A percentile compares a stretch with the other conserved stretches of the same genome.
Conservation (phyloP, 768 basidiomycete species). For the Mycena pura region DNA sequence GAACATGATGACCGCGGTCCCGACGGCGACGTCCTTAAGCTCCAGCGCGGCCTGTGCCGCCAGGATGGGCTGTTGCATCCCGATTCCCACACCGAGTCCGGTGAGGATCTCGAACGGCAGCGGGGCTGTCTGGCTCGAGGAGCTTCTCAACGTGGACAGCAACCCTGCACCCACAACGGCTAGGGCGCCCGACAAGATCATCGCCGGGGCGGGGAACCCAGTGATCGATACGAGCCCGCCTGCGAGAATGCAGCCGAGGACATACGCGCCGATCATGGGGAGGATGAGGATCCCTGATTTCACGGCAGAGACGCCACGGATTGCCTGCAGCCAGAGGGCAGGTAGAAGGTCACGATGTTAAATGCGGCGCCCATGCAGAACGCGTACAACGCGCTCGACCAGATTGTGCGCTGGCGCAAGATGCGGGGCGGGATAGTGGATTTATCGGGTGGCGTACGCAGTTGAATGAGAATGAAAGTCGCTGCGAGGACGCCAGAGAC, state of each 20-base stretch:
- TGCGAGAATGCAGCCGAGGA: constrained; percentile 45
- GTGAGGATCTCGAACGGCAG: constrained; percentile 31
- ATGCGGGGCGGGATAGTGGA: constrained; percentile 17
- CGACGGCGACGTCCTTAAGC: constrained; percentile 22
- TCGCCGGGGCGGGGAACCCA: constrained; percentile 41
- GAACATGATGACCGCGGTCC: constrained; percentile 29
- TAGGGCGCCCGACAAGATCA: constrained; percentile 34
- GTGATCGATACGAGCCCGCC: constrained; percentile 43
- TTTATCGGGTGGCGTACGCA: not conserved
- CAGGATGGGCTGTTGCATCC: constrained; percentile 29
- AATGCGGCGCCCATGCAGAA: constrained; percentile 6
- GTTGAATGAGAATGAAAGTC: constrained; percentile 18
- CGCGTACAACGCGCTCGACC: not conserved
- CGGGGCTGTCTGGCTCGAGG: constrained; percentile 25
- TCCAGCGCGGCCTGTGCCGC: constrained; percentile 26
- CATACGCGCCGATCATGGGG: constrained; percentile 42
- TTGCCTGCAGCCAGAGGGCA: constrained; percentile 39
- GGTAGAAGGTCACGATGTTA: constrained; percentile 3
- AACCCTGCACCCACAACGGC: constrained; percentile 43
- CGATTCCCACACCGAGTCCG: constrained; percentile 38
- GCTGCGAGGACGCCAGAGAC: constrained; percentile 15
- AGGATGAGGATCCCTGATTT: constrained; percentile 40
- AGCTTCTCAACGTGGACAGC: constrained; percentile 34
- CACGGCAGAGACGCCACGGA: constrained; percentile 42
- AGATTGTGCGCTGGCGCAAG: constrained; percentile 6